Conservation (phyloP, 2,329 filamentous ascomycete species). For the Aureobasidium vineae region DNA sequence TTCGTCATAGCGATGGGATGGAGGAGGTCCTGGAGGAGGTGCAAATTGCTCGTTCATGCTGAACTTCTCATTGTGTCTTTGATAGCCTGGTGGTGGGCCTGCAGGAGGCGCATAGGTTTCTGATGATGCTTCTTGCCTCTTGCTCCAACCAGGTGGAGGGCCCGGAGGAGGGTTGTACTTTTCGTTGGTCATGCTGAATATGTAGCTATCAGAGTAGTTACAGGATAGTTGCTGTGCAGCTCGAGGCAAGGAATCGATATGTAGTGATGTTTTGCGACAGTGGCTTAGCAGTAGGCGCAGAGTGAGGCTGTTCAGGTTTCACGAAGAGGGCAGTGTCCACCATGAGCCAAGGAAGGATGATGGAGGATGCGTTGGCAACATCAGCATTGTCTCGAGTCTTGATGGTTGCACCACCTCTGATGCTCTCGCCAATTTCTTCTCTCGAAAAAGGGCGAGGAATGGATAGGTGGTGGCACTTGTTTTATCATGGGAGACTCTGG, state of each 20-base stretch:
- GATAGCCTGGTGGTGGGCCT: conserved; percentile 35
- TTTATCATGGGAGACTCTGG: not conserved
- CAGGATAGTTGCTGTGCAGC: not conserved
- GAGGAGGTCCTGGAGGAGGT: conserved; percentile 42
- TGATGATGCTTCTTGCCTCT: conserved; percentile 19
- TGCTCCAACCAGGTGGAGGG: conserved; percentile 34
- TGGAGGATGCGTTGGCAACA: conserved; percentile 13
- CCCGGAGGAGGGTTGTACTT: conserved; percentile 37
- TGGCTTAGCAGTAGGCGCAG: conserved; percentile 13
- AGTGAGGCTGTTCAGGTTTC: conserved; percentile 10
- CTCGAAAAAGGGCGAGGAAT: not conserved
- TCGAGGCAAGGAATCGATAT: not conserved
- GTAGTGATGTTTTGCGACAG: not conserved
- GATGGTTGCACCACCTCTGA: too few relatives aligned
- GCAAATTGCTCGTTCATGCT: conserved; percentile 32
- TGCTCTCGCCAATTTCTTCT: not conserved
- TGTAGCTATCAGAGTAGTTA: not conserved
- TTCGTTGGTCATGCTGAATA: conserved; percentile 28
- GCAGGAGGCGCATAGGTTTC: conserved; percentile 35
- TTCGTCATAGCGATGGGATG: conserved; percentile 29
- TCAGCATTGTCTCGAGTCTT: not conserved
- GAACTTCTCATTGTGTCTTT: not conserved
- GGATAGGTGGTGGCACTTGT: not conserved
- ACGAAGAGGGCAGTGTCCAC: conserved; percentile 9
- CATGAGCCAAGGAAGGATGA: conserved; percentile 24